phyloP scores from a whole-genome alignment of 2,329 filamentous ascomycete species.

The Cylindrodendrum hubeiense region DNA sequence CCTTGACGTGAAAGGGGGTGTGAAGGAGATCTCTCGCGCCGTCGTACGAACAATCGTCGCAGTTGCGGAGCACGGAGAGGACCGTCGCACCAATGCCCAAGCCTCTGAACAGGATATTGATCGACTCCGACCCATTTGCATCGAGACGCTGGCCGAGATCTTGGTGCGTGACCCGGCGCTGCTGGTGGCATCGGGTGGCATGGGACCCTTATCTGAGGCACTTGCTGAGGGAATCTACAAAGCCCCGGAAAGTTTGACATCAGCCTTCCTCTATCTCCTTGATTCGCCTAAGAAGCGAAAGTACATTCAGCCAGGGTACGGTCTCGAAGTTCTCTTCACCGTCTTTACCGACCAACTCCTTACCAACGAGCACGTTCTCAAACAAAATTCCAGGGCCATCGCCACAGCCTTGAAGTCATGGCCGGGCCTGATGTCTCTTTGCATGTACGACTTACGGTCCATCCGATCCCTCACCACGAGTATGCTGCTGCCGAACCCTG shows the following conservation, averaged over 20 bases:
- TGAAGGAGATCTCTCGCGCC: slow-evolving; percentile 86
- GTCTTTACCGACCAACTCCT: slow-evolving; percentile 88
- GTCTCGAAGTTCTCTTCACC: slow-evolving; percentile 90
- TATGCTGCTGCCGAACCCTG: slow-evolving; percentile 68
- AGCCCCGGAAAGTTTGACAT: slow-evolving; percentile 88
- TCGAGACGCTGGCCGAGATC: slow-evolving; percentile 93
- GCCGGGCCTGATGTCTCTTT: slow-evolving; percentile 90
- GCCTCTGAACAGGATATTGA: slow-evolving; percentile 80
- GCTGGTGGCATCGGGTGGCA: slow-evolving; percentile 84
- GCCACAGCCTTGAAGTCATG: slow-evolving; percentile 92
- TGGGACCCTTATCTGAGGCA: slow-evolving; percentile 90
- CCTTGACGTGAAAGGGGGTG: slow-evolving; percentile 92
- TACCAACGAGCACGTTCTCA: slow-evolving; percentile 73
- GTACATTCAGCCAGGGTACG: slow-evolving; percentile 88
- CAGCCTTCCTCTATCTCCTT: slow-evolving; percentile 89
- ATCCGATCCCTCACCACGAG: slow-evolving; percentile 82
- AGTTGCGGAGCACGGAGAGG: slow-evolving; percentile 89
- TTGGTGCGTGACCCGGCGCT: slow-evolving; percentile 87
- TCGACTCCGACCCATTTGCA: slow-evolving; percentile 87
- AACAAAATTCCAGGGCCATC: slow-evolving; percentile 93
- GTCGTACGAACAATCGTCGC: slow-evolving; percentile 92
- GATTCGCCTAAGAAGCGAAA: slow-evolving; percentile 85
- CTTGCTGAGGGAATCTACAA: slow-evolving; percentile 92
- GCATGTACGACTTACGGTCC: slow-evolving; percentile 88
- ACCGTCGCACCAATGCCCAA: slow-evolving; percentile 83